Base-by-base conservation (phyloP, 164 flowering plant genomes). In the Kalanchoe fedtschenkoi region DNA sequence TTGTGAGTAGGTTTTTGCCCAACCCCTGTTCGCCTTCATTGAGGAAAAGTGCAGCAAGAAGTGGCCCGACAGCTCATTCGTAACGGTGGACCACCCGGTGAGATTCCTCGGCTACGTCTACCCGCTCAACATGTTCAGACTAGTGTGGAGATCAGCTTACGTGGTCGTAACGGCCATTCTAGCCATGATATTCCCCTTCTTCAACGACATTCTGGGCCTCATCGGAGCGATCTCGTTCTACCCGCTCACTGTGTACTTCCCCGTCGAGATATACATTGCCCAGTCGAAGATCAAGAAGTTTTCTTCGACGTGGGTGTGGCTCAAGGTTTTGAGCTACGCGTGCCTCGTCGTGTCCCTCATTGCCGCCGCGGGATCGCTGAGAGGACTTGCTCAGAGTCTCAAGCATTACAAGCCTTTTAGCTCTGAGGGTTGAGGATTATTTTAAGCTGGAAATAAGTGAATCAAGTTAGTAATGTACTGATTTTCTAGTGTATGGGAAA, bases 131-230 rank as follows among this genome's bases (percentile, higher is more conserved):
- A 13, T 57, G 10, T 66, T 80, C 0, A 72, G 80, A 46, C 60
- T 80, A 7, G 54, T 37, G 0, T 78, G 80, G 78, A 78, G 86
- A 60, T 75, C 70, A 10, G n/a, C 28, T 0, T 79, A 71, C 53
- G 88, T 81, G 24, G 56, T 70, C n/a, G 0, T 70, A 11, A 51
- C 54, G 30, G 77, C 84, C 0, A 14, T 75, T 9, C 3, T 82
- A 7, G 82, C 85, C 2, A 71, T 81, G 80, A 69, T 66, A 5
- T 32, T 85, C 62, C 90, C 87, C 3, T 83, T 79, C 75, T 85
- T 83, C 80, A 81, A 83, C 26, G 74, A 72, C 43, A 38, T 85
- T 0, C 65, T 85, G 7, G 86, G 73, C 0, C 51, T 85, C 0
- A 69, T 81, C 3, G 84, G 86, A 42, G 82, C 88, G 2, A n/a